Percentiles rank a stretch among this genome's conserved stretches.
Conservation (phyloP, 2,329 filamentous ascomycete species). For the Trichophyton mentagrophytes region DNA sequence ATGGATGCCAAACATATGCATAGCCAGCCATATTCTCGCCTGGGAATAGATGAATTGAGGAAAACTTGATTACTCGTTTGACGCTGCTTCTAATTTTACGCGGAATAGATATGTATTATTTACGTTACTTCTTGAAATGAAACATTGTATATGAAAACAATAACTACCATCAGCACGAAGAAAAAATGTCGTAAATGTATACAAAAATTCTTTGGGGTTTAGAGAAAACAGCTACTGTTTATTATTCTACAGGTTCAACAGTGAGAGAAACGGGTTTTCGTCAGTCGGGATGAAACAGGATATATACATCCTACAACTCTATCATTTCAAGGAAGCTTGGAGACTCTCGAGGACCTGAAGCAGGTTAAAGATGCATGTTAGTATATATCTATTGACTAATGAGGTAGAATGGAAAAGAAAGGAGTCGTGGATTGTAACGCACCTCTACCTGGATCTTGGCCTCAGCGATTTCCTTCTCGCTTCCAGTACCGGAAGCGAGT, state of each 20-base stretch:
- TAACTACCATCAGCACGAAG: not conserved
- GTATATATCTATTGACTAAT: not conserved
- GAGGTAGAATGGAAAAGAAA: no score
- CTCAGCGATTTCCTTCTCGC: slow-evolving; percentile 95
- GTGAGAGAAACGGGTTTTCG: slow-evolving; percentile 6
- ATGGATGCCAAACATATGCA: not conserved
- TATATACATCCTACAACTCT: slow-evolving; percentile 29
- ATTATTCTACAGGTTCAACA: slow-evolving; percentile 31
- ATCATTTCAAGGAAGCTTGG: slow-evolving; percentile 38
- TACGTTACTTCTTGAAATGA: not conserved
- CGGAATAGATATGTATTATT: no score
- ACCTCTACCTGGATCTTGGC: slow-evolving; percentile 99
- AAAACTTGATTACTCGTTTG: no score
- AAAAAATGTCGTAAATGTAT: not conserved
- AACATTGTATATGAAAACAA: not conserved
- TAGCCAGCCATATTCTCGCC: not conserved
- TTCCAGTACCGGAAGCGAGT: slow-evolving; percentile 77
- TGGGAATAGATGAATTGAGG: not conserved
- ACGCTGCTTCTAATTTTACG: no score
- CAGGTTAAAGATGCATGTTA: slow-evolving; percentile 9
- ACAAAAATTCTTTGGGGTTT: slow-evolving; percentile 11
- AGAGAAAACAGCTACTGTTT: slow-evolving; percentile 11
- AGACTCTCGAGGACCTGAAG: slow-evolving; percentile 37
- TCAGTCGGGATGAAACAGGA: slow-evolving; percentile 15
- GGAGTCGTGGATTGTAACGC: slow-evolving; percentile 20